These are phyloP conservation scores for Epichloe festucae DNA, from an alignment of 2,329 filamentous ascomycete species.

Conservation along the genomic window DNA sequence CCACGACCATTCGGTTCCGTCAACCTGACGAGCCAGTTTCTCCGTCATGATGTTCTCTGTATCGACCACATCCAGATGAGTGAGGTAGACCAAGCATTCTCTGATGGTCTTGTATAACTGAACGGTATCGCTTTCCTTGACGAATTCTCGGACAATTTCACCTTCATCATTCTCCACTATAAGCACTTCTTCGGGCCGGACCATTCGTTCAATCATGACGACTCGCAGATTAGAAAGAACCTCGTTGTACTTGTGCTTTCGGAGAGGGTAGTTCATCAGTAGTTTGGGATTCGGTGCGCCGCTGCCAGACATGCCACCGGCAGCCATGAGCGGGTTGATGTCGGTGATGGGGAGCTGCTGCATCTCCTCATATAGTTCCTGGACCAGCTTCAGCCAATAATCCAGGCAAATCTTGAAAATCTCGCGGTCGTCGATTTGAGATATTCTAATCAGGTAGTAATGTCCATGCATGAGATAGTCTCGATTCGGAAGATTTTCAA, in stretches of 20 bases:
- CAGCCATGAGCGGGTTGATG: conserved; percentile 74
- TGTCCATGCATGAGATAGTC: conserved; percentile 94
- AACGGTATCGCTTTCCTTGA: conserved; percentile 98
- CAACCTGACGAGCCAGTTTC: conserved; percentile 88
- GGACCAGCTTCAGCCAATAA: conserved; percentile 97
- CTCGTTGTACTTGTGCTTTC: conserved; percentile 96
- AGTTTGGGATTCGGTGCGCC: conserved; percentile 75
- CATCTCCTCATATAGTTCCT: conserved; percentile 98
- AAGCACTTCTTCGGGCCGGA: conserved; percentile 89
- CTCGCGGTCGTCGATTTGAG: conserved; percentile 95
- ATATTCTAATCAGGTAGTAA: conserved; percentile 96
- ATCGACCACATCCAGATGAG: conserved; percentile 91
- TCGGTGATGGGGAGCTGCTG: conserved; percentile 89
- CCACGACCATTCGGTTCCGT: conserved; percentile 96
- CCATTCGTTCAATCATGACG: conserved; percentile 99
- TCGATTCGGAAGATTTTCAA: conserved; percentile 88
- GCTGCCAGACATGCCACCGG: conserved; percentile 60
- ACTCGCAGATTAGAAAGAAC: conserved; percentile 86
- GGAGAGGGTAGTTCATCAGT: conserved; percentile 80
- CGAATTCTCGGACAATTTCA: conserved; percentile 96
- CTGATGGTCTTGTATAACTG: conserved; percentile 98
- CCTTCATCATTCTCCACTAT: conserved; percentile 99
- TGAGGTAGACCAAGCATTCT: conserved; percentile 93
- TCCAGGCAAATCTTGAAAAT: conserved; percentile 99
- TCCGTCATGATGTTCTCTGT: conserved; percentile 99